Base-by-base conservation (phyloP, 2,329 filamentous ascomycete genomes). In the Dothistroma pini region DNA sequence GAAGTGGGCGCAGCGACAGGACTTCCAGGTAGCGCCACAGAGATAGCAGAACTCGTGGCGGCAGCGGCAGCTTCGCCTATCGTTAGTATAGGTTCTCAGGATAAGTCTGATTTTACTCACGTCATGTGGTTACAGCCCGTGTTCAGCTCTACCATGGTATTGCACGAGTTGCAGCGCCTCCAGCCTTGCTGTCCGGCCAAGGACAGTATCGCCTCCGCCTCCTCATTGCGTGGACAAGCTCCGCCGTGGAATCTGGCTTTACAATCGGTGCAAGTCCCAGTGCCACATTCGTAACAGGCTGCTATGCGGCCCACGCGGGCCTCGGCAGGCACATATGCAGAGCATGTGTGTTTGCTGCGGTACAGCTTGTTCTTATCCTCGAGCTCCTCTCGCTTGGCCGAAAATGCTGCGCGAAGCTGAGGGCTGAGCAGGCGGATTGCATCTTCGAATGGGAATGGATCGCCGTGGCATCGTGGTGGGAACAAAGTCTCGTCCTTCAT, bases 121-220 rank as follows among this genome's bases (percentile, higher is more conserved):
- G 57, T 64, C 35, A 64, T 64, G 22, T 64, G 60, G 38, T 64
- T 62, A 53, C 63, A 64, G 1, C 63, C 63, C 6, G 50, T 53
- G 1, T 21, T 11, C 0, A 62, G 48, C 41, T 60, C 60, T 1
- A 62, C 54, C 41, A 64, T 58, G 6, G 31, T 31, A 16, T 51
- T 10, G 48, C 58, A 60, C 8, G 21, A 25, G n/a, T 41, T 44
- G 47, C 61, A 63, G 35, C 34, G 52, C 11, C 60, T 54, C 61
- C 61, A 63, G 14, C 61, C 58, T 16, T 56, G 19, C 22, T 35
- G 47, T n/a, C 22, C 22, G 10, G 61, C 61, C 19, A 50, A 19
- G 4, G 29, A 49, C 11, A 60, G 22, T 8, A 60, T 41, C 12
- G 25, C 51, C 41, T 51, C 25, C 6, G 32, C 38, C 12, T 51